Evolutionary conservation across 306 rosid species (phyloP).

Genomic region (Aeschynomene evenia): DNA sequence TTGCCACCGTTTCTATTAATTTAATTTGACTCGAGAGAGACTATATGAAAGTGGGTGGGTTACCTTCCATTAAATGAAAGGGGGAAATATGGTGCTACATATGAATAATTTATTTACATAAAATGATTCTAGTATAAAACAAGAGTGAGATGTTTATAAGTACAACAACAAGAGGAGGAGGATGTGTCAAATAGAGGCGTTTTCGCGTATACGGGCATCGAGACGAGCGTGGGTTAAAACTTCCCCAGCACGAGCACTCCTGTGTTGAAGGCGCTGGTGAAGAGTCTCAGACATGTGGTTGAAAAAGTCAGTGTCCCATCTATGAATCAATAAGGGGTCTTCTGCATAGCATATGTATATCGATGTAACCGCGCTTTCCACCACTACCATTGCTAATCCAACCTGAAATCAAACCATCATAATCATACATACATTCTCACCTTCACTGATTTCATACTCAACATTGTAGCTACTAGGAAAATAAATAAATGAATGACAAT

Average conservation of each 20-base stretch:
- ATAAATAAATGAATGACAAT: neutral
- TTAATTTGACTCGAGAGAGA: too few species aligned
- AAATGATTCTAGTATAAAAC: slow-evolving; percentile 10
- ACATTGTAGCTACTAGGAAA: neutral
- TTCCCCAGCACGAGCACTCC: slow-evolving; percentile 81
- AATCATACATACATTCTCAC: neutral
- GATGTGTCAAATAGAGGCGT: slow-evolving; percentile 12
- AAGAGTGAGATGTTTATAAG: neutral
- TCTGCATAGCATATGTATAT: slow-evolving; percentile 97
- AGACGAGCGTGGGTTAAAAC: slow-evolving; percentile 53
- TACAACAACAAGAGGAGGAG: neutral
- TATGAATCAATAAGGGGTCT: slow-evolving; percentile 82
- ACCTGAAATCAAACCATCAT: slow-evolving; percentile 51
- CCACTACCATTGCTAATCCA: slow-evolving; percentile 95
- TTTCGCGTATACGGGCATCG: slow-evolving; percentile 41
- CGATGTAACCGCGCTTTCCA: slow-evolving; percentile 96
- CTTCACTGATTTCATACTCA: neutral
- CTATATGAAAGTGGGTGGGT: too few species aligned
- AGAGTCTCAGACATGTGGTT: slow-evolving; percentile 89
- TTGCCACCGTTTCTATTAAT: neutral
- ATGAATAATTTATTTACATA: neutral
- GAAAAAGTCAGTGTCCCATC: slow-evolving; percentile 95
- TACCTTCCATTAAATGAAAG: neutral
- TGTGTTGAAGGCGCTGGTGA: slow-evolving; percentile 86
- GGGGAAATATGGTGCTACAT: neutral